Percentiles rank a stretch among this genome's conserved stretches.
Conservation (phyloP, 164 flowering plant species). For the Tetracentron sinense region DNA sequence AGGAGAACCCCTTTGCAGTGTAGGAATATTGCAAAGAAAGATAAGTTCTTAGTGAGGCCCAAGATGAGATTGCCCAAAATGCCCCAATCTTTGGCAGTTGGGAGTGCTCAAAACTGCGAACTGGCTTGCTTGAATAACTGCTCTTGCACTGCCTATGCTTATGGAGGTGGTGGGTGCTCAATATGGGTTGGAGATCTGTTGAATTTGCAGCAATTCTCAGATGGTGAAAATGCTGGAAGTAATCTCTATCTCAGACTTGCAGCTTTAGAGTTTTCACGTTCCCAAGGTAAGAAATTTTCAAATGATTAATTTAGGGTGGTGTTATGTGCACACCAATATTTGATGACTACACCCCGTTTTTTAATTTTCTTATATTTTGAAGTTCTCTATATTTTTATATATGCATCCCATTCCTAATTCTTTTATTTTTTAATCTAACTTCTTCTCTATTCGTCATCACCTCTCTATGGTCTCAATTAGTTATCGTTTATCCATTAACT, state of each 20-base stretch:
- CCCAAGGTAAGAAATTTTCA: too few species aligned
- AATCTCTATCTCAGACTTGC: conserved; percentile 14
- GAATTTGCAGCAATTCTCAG: conserved; percentile 15
- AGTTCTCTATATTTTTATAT: too few species aligned
- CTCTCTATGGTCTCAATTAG: too few species aligned
- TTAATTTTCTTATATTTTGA: too few species aligned
- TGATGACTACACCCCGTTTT: too few species aligned
- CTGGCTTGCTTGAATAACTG: conserved; percentile 25
- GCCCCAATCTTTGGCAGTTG: conserved; percentile 1
- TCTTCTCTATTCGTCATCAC: too few species aligned
- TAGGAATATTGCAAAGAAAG: neutral
- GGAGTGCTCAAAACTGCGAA: conserved; percentile 13
- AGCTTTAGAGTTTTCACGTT: conserved; percentile 7
- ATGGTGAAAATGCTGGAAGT: conserved; percentile 13
- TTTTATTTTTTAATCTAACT: too few species aligned
- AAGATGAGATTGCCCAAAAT: conserved; percentile 8
- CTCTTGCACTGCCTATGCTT: conserved; percentile 29
- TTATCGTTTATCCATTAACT: too few species aligned
- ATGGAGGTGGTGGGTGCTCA: conserved; percentile 13
- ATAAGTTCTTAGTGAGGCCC: conserved; percentile 3
- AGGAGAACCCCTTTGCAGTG: conserved; percentile 17
- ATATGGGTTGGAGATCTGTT: conserved; percentile 22
- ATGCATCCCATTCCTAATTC: too few species aligned
- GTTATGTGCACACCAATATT: too few species aligned
- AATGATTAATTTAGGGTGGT: too few species aligned